Evolutionary conservation across 2,329 filamentous ascomycete genomes (phyloP).

Genomic region (Plectosphaerella plurivora): DNA sequence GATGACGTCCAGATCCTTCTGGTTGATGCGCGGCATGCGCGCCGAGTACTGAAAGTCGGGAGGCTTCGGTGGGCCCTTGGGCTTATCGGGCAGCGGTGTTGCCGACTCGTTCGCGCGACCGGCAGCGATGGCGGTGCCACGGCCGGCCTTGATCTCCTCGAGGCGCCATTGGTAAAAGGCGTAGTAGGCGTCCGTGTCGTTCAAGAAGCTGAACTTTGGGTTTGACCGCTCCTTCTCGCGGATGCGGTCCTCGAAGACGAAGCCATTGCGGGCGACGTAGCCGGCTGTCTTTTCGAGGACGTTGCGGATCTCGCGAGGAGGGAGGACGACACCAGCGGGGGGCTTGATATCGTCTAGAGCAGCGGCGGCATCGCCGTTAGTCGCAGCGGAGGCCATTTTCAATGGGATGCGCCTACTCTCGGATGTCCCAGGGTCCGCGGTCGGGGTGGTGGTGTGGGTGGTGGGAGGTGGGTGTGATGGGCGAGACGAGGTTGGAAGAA

Average conservation of each 20-base stretch:
- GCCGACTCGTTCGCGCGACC: slow-evolving; percentile 64
- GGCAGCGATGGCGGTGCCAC: slow-evolving; percentile 73
- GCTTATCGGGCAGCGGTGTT: slow-evolving; percentile 52
- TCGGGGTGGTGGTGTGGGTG: not conserved
- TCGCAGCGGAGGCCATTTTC: slow-evolving; percentile 31
- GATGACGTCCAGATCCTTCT: slow-evolving; percentile 77
- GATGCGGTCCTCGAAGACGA: slow-evolving; percentile 76
- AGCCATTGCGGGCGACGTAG: slow-evolving; percentile 70
- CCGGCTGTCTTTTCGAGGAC: slow-evolving; percentile 92
- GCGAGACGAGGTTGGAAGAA: not conserved
- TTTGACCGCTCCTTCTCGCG: slow-evolving; percentile 79
- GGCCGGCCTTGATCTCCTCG: slow-evolving; percentile 76
- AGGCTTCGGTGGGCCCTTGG: slow-evolving; percentile 79
- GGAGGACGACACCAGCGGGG: slow-evolving; percentile 78
- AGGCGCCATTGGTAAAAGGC: slow-evolving; percentile 89
- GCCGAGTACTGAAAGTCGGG: slow-evolving; percentile 89
- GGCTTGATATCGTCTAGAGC: slow-evolving; percentile 67
- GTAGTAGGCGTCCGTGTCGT: slow-evolving; percentile 75
- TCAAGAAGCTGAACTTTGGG: slow-evolving; percentile 88
- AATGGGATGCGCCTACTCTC: slow-evolving; percentile 1
- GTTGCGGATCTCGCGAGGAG: slow-evolving; percentile 80
- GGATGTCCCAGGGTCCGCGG: not conserved
- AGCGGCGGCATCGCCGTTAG: slow-evolving; percentile 49
- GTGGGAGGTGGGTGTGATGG: not conserved
- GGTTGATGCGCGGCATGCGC: slow-evolving; percentile 94